Evolutionary conservation across 495 filamentous ascomycete species (phyloP).

Genomic region (Penicillium canariense): DNA sequence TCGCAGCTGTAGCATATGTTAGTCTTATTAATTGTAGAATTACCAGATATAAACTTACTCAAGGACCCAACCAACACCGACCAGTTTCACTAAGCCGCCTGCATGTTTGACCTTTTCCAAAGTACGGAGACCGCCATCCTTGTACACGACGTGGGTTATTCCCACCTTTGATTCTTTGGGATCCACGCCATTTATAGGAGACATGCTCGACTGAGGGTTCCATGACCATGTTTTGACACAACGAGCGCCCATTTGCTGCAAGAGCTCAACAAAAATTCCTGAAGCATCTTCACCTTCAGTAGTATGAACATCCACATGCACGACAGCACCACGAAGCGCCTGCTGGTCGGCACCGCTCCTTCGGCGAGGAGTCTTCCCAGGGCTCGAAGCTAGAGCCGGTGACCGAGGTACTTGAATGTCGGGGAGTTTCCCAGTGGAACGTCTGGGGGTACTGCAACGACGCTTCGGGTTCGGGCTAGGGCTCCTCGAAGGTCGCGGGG

Average conservation of each 20-base stretch:
- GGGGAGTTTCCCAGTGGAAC: constrained; percentile 7
- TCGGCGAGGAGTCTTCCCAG: constrained; percentile 31
- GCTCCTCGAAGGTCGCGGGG: constrained; percentile 17
- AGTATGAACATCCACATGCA: constrained; percentile 93
- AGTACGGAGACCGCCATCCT: constrained; percentile 84
- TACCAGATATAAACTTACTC: constrained; percentile 74
- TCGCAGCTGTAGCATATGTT: constrained; percentile 60
- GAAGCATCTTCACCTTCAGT: constrained; percentile 85
- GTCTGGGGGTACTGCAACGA: constrained; percentile 16
- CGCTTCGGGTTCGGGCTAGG: constrained; percentile 29
- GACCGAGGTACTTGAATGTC: constrained; percentile 12
- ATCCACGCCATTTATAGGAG: constrained; percentile 28
- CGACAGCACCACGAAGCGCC: constrained; percentile 66
- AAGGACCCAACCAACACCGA: constrained; percentile 84
- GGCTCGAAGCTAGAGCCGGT: constrained; percentile 26
- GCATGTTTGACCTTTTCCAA: constrained; percentile 80
- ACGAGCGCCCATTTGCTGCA: constrained; percentile 80
- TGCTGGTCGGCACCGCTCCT: constrained; percentile 23
- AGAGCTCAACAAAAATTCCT: constrained; percentile 75
- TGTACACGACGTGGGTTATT: constrained; percentile 94
- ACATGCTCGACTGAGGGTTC: constrained; percentile 58
- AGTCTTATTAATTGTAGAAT: constrained; percentile 1
- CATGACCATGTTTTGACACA: constrained; percentile 83
- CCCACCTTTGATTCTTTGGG: constrained; percentile 58
- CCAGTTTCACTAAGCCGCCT: constrained; percentile 73